phyloP scores from a whole-genome alignment of 305 asterid species.

The Solanum hybrid region DNA sequence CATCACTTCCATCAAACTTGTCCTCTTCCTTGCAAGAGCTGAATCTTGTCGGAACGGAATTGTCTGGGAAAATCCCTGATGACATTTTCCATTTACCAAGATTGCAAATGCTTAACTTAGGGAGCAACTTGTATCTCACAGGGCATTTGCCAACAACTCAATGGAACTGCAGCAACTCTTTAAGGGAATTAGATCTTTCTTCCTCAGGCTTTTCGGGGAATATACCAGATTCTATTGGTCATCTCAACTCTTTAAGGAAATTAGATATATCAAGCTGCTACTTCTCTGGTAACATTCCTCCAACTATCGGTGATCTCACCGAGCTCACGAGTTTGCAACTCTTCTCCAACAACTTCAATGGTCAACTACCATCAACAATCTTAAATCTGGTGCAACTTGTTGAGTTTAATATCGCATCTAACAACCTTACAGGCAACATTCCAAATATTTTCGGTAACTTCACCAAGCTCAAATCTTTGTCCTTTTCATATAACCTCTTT shows the following conservation, averaged over 20 bases:
- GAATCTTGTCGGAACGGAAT: constrained; percentile 10
- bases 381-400: constrained; percentile 7
- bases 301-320: constrained; percentile 21
- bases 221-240: constrained; percentile 24
- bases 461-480: not conserved
- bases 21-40: constrained; percentile 10
- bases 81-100: constrained; percentile 19
- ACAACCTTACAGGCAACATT: constrained; percentile 22
- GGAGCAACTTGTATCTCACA: constrained; percentile 5
- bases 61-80: constrained; percentile 18
- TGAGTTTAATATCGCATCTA: constrained; percentile 16
- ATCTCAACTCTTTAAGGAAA: constrained; percentile 10
- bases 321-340: constrained; percentile 11
- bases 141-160: constrained; percentile 21
- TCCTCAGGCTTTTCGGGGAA: constrained; percentile 12
- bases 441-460: constrained; percentile 1
- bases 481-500: not conserved
- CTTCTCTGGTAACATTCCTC: constrained; percentile 27
- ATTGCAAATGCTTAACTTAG: constrained; percentile 13
- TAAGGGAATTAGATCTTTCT: constrained; percentile 11
- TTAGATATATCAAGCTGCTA: constrained; percentile 21
- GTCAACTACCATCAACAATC: constrained; percentile 16
- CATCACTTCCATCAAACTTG: constrained; percentile 1
- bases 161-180: constrained; percentile 2
- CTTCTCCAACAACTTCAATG: constrained; percentile 12